These are phyloP conservation scores for Globisporangium echinulatum DNA, from an alignment of 352 stramenopile species.

Conservation along the genomic window DNA sequence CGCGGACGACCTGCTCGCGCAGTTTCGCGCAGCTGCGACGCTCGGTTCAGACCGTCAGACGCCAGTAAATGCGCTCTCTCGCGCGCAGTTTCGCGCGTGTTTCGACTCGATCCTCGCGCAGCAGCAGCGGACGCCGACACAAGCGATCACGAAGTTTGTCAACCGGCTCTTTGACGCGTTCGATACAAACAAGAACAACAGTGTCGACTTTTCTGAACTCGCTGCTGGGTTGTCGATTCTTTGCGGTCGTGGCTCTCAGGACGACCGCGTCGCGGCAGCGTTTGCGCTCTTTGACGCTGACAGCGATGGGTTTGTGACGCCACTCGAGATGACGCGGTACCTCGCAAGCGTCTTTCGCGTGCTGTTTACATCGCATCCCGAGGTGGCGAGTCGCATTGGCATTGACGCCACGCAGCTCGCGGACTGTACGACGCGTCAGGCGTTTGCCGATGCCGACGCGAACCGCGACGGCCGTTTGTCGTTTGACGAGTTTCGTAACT, in stretches of 20 bases:
- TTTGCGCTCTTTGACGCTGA: conserved; percentile 84
- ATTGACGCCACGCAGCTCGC: conserved; percentile 58
- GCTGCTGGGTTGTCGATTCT: conserved; percentile 73
- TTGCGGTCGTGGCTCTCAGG: conserved; percentile 43
- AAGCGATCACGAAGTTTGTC: conserved; percentile 49
- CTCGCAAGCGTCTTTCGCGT: conserved; percentile 65
- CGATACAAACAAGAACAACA: conserved; percentile 57
- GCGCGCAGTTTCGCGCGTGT: conserved; percentile 60
- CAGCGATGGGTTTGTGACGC: conserved; percentile 78
- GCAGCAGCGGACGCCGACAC: conserved; percentile 43
- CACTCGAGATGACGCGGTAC: conserved; percentile 79
- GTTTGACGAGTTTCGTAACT: conserved; percentile 76
- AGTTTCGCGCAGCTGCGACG: conserved; percentile 33
- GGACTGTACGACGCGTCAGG: conserved; percentile 63
- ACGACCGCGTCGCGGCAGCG: conserved; percentile 75
- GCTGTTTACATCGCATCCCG: conserved; percentile 42
- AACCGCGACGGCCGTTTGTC: conserved; percentile 76
- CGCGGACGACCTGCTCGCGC: conserved; percentile 50
- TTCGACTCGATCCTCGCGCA: conserved; percentile 61
- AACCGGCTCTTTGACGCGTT: conserved; percentile 76
- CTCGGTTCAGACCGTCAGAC: conserved; percentile 1
- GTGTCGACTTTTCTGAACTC: conserved; percentile 75
- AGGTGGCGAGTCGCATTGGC: conserved; percentile 26
- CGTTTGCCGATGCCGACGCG: conserved; percentile 84
- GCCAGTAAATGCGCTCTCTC: conserved; percentile 28